Conservation (phyloP, 2,329 filamentous ascomycete genomes). For the Xylaria sp. region DNA sequence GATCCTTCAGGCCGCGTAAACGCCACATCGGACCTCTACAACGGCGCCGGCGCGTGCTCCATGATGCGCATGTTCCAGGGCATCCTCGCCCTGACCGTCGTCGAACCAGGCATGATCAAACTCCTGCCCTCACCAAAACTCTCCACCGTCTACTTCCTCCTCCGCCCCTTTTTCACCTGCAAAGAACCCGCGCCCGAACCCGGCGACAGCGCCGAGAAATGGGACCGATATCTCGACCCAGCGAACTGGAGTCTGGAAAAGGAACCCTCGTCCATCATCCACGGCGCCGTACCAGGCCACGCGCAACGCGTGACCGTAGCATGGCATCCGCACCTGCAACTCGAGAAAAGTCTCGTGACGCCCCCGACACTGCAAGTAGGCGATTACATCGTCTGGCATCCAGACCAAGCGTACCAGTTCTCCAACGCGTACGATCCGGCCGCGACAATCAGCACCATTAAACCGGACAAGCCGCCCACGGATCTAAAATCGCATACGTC, state of each 20-base stretch:
- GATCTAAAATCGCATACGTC: slow-evolving; percentile 29
- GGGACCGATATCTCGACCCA: slow-evolving; percentile 47
- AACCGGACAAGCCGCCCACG: background rate
- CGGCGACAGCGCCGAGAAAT: slow-evolving; percentile 30
- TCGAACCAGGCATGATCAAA: slow-evolving; percentile 44
- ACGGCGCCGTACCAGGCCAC: slow-evolving; percentile 53
- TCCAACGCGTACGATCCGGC: slow-evolving; percentile 33
- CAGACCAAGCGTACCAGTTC: slow-evolving; percentile 53
- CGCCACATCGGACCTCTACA: slow-evolving; percentile 52
- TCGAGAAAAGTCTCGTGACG: slow-evolving; percentile 50
- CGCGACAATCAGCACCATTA: slow-evolving; percentile 12
- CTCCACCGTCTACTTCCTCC: slow-evolving; percentile 43
- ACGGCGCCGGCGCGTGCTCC: slow-evolving; percentile 51
- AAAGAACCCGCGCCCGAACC: slow-evolving; percentile 38
- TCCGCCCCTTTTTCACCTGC: slow-evolving; percentile 49
- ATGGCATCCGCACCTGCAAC: slow-evolving; percentile 53
- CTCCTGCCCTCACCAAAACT: slow-evolving; percentile 45
- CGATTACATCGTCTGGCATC: slow-evolving; percentile 56
- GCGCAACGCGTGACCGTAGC: slow-evolving; percentile 53
- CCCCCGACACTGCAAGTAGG: slow-evolving; percentile 50
- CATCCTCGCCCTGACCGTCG: slow-evolving; percentile 48
- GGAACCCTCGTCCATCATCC: slow-evolving; percentile 51
- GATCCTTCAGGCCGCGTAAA: slow-evolving; percentile 48
- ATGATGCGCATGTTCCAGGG: slow-evolving; percentile 58
- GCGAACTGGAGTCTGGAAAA: slow-evolving; percentile 40